Evolutionary conservation across 169 alveolate genomes (phyloP).

Genomic region (Perkinsus marinus): DNA sequence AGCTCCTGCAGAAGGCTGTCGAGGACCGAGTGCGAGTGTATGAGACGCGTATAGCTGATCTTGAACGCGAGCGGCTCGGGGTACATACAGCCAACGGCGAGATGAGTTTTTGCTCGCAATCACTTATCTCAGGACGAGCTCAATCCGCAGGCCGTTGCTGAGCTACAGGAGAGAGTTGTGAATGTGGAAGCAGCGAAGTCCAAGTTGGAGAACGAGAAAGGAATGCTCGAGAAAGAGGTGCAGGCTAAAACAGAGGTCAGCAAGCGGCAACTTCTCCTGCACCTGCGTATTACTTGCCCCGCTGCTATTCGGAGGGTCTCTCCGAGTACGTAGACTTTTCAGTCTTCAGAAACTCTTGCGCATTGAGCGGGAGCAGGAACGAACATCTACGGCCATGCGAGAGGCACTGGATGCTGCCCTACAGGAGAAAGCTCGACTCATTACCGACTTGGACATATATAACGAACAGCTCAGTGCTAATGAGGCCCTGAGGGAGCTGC

Average conservation of each 20-base stretch:
- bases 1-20: background rate
- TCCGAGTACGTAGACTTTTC: too few relatives aligned
- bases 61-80: background rate
- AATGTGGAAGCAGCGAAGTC: background rate
- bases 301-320: too few relatives aligned
- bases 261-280: too few relatives aligned
- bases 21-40: background rate
- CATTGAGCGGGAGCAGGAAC: background rate
- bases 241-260: background rate
- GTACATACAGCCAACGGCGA: background rate
- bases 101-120: background rate
- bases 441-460: background rate
- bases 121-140: background rate
- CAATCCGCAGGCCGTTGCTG: background rate
- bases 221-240: background rate
- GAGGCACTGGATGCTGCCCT: background rate
- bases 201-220: background rate
- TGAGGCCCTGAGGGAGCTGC: background rate
- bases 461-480: background rate
- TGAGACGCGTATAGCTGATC: background rate
- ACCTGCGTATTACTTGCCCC: too few relatives aligned
- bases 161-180: background rate
- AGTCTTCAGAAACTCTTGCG: too few relatives aligned
- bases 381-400: background rate
- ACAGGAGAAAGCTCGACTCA: background rate